Conservation (phyloP, 1,284 basidiomycete genomes). For the Neolentinus lepideus region DNA sequence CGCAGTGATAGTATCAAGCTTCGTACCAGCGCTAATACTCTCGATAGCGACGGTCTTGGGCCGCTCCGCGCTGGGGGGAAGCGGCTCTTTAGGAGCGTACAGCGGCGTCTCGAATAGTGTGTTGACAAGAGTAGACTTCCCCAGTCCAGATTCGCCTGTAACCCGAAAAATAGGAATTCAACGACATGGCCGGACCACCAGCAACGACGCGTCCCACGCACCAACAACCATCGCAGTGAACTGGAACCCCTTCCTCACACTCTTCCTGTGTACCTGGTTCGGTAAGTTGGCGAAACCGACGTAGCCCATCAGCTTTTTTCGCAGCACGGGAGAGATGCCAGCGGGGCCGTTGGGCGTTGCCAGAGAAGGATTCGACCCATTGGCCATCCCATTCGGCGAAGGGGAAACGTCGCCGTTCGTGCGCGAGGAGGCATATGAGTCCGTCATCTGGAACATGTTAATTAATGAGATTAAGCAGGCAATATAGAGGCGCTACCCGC, state of each 20-base stretch:
- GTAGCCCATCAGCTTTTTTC: constrained; percentile 90
- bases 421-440: constrained; percentile 61
- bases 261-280: constrained; percentile 96
- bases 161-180: constrained; percentile 8
- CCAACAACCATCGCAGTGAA: constrained; percentile 97
- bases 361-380: constrained; percentile 55
- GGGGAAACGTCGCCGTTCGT: constrained; percentile 49
- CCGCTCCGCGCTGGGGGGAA: constrained; percentile 79
- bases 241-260: constrained; percentile 93
- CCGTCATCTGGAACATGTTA: constrained; percentile 49
- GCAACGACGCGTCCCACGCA: constrained; percentile 35
- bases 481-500: constrained; percentile 4
- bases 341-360: constrained; percentile 28
- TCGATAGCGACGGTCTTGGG: constrained; percentile 93
- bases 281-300: constrained; percentile 91
- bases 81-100: constrained; percentile 81
- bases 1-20: constrained; percentile 14
- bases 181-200: constrained; percentile 7
- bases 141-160: constrained; percentile 91
- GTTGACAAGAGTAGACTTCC: constrained; percentile 97
- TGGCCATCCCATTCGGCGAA: constrained; percentile 44
- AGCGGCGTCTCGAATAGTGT: constrained; percentile 95
- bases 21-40: constrained; percentile 89
- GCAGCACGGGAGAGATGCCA: constrained; percentile 58
- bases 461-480: constrained; percentile 18